Conservation (phyloP, 352 stramenopile genomes). For the Globisporangium uncinulatum region DNA sequence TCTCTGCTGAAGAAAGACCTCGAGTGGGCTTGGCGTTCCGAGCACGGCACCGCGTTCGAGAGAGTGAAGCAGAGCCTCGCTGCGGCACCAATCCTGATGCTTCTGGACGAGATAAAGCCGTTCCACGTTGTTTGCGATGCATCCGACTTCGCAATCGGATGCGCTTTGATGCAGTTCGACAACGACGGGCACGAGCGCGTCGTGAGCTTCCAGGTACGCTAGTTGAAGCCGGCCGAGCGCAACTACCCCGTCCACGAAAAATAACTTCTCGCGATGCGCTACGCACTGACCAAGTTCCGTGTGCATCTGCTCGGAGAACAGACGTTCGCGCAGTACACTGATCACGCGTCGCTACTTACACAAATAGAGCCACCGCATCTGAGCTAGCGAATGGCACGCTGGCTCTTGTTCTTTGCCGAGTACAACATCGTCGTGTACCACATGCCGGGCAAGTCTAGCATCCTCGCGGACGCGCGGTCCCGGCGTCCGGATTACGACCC, state of each 20-base stretch:
- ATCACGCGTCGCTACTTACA: too few relatives aligned
- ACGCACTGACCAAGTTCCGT: constrained; percentile 22
- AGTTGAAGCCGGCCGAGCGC: constrained; percentile 18
- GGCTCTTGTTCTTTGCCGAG: constrained; percentile 21
- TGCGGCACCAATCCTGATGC: constrained; percentile 3
- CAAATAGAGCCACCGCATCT: constrained; percentile 6
- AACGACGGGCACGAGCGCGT: not conserved
- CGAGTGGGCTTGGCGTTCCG: constrained; percentile 5
- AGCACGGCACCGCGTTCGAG: constrained; percentile 15
- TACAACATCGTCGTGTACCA: constrained; percentile 22
- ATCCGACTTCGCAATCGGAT: constrained; percentile 18
- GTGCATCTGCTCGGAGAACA: constrained; percentile 18
- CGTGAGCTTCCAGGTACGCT: too few relatives aligned
- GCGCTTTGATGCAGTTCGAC: constrained; percentile 2
- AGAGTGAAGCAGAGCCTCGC: constrained; percentile 13
- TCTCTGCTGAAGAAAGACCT: constrained; percentile 14
- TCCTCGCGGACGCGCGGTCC: too few relatives aligned
- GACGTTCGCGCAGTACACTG: constrained; percentile 16
- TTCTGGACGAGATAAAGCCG: constrained; percentile 5
- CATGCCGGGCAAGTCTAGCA: constrained; percentile 9
- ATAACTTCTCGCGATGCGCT: constrained; percentile 18
- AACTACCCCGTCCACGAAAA: constrained; percentile 1
- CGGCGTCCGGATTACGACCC: too few relatives aligned
- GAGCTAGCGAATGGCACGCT: constrained; percentile 9
- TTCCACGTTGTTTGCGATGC: constrained; percentile 18